Percentiles rank a stretch among this genome's conserved stretches.
Conservation (phyloP, 345 rosid genomes). For the Arabidopsis arenosa region DNA sequence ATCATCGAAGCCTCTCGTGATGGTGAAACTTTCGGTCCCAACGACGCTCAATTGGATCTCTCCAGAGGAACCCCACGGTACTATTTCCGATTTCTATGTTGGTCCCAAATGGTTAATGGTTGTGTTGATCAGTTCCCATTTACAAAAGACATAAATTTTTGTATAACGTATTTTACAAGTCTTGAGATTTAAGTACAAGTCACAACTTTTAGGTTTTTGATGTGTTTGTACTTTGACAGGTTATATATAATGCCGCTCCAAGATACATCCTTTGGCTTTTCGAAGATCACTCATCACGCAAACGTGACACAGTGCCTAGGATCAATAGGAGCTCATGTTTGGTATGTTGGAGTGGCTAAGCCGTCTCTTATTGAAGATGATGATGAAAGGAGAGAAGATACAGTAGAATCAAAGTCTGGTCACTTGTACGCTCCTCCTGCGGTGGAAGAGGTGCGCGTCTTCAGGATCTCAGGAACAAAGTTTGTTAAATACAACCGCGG, state of each 20-base stretch:
- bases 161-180: no score
- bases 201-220: not conserved
- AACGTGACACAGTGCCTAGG: conserved; percentile 91
- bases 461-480: conserved; percentile 69
- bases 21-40: conserved; percentile 67
- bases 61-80: conserved; percentile 76
- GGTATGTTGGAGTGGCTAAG: conserved; percentile 87
- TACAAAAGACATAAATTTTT: no score
- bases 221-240: conserved; percentile 37
- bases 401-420: conserved; percentile 51
- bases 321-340: conserved; percentile 68
- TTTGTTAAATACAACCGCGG: conserved; percentile 71
- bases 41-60: conserved; percentile 80
- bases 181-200: not conserved
- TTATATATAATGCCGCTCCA: conserved; percentile 65
- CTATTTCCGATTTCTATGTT: not conserved
- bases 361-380: conserved; percentile 56
- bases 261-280: conserved; percentile 53
- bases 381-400: conserved; percentile 18
- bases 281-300: conserved; percentile 76
- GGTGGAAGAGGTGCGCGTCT: conserved; percentile 61
- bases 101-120: not conserved
- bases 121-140: not conserved
- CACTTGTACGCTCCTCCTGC: conserved; percentile 70
- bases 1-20: conserved; percentile 65